Percentiles rank a stretch among this genome's conserved stretches.
These are phyloP conservation scores for Polygonum maritimum DNA, from an alignment of 148 eudicot species.

Conservation along the genomic window DNA sequence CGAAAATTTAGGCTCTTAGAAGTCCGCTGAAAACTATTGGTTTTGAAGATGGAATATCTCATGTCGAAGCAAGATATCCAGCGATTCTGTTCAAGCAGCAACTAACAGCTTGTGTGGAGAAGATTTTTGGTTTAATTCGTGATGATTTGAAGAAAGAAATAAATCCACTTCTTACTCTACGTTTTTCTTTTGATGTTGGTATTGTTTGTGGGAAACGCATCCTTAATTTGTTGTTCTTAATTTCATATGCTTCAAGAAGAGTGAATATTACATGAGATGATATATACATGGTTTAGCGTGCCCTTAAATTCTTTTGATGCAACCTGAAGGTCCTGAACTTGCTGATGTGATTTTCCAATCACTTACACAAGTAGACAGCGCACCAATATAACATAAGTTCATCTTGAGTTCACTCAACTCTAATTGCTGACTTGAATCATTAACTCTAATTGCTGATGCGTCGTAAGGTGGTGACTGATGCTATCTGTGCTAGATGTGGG, in stretches of 20 bases:
- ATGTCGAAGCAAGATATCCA: conserved; percentile 84
- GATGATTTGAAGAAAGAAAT: conserved; percentile 99
- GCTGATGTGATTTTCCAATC: background rate
- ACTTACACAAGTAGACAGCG: background rate
- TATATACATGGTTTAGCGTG: background rate
- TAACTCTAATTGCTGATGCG: no score
- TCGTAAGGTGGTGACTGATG: no score
- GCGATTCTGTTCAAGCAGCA: conserved; percentile 95
- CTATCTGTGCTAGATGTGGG: no score
- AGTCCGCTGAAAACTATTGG: conserved; percentile 68
- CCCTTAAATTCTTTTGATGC: background rate
- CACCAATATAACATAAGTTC: background rate
- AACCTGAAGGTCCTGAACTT: background rate
- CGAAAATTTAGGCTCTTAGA: conserved; percentile 37
- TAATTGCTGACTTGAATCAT: background rate
- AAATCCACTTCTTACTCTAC: conserved; percentile 45
- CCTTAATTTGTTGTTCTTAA: background rate
- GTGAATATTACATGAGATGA: background rate
- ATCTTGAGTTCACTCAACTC: background rate
- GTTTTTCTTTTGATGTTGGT: background rate
- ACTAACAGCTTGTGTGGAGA: conserved; percentile 91
- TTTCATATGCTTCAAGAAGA: background rate
- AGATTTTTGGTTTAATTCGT: conserved; percentile 92
- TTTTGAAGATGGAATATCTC: conserved; percentile 72
- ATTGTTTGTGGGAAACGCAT: background rate